phyloP scores from a whole-genome alignment of 2,329 filamentous ascomycete genomes.

The Cylindrodendrum hubeiense region DNA sequence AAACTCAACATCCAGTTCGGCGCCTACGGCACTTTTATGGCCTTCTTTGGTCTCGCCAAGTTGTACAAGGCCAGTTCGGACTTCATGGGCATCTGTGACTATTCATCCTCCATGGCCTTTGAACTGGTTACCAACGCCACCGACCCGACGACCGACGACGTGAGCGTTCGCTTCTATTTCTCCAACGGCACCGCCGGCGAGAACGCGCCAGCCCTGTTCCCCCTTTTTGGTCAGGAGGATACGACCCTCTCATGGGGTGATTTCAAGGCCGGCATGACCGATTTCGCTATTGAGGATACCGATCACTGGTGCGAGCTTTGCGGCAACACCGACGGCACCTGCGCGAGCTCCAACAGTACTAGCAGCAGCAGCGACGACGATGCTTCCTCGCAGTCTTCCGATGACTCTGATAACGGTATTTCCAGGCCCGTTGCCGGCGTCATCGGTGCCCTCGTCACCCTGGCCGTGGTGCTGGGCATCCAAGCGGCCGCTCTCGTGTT shows the following conservation, averaged over 20 bases:
- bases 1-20: slow-evolving; percentile 69
- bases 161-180: slow-evolving; percentile 72
- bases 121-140: slow-evolving; percentile 74
- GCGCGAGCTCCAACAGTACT: slow-evolving; percentile 57
- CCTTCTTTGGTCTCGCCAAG: slow-evolving; percentile 71
- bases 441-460: slow-evolving; percentile 78
- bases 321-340: slow-evolving; percentile 77
- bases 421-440: slow-evolving; percentile 83
- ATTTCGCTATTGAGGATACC: slow-evolving; percentile 75
- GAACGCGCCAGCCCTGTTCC: slow-evolving; percentile 65
- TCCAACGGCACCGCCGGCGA: slow-evolving; percentile 67
- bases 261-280: slow-evolving; percentile 73
- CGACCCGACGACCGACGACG: slow-evolving; percentile 58
- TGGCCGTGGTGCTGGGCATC: slow-evolving; percentile 61
- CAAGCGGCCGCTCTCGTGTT: slow-evolving; percentile 58
- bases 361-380: slow-evolving; percentile 38
- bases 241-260: slow-evolving; percentile 74
- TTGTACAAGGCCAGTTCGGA: slow-evolving; percentile 64
- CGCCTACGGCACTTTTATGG: slow-evolving; percentile 71
- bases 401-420: slow-evolving; percentile 59
- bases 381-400: slow-evolving; percentile 34
- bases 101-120: slow-evolving; percentile 84
- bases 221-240: slow-evolving; percentile 70
- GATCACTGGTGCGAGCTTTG: slow-evolving; percentile 81
- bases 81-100: slow-evolving; percentile 85